Base-by-base conservation (phyloP, 805 yeast genomes). In the Nakazawaea molendinolei region DNA sequence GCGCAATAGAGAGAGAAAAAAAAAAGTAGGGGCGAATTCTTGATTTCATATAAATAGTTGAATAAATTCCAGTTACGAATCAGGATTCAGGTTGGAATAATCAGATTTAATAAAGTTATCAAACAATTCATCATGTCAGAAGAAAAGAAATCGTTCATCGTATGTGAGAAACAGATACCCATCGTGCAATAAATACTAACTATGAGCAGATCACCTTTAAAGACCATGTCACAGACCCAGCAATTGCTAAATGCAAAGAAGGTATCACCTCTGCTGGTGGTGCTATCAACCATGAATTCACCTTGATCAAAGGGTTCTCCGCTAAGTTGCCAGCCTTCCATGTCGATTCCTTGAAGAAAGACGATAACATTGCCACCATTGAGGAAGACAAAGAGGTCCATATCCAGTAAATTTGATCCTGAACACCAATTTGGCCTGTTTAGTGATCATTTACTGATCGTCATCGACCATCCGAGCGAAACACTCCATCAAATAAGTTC, bases 361-460 rank as follows among this genome's bases (percentile, higher is more conserved):
- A 74, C 49, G 71, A 69, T 20, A 68, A 65, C 33, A 78, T 81
- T 45, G 69, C 72, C 32, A 58, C 67, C 27, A 62, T 79, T 44
- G 89, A 81, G 55, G 86, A 76, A 52, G 89, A 81, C 53, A 61
- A 69, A 50, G 82, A 74, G 50, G 86, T 80, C 28, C 65, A 67
- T 46, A 71, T 67, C 44, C 35, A 36, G 26, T 35, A 13, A 25
- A 12, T 20, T 9, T 16, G n/a, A n/a, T n/a, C n/a, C n/a, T n/a
- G n/a, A n/a, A n/a, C n/a, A n/a, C n/a, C n/a, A n/a, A n/a, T n/a
- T n/a, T n/a, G n/a, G n/a, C n/a, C n/a, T n/a, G n/a, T n/a, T n/a
- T n/a, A n/a, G n/a, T n/a, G n/a, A n/a, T n/a, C n/a, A n/a, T n/a
- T n/a, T n/a, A n/a, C n/a, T n/a, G n/a, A n/a, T n/a, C n/a, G n/a